Evolutionary conservation across 768 basidiomycete species (phyloP).

Genomic region (Lanmaoa rubissima): DNA sequence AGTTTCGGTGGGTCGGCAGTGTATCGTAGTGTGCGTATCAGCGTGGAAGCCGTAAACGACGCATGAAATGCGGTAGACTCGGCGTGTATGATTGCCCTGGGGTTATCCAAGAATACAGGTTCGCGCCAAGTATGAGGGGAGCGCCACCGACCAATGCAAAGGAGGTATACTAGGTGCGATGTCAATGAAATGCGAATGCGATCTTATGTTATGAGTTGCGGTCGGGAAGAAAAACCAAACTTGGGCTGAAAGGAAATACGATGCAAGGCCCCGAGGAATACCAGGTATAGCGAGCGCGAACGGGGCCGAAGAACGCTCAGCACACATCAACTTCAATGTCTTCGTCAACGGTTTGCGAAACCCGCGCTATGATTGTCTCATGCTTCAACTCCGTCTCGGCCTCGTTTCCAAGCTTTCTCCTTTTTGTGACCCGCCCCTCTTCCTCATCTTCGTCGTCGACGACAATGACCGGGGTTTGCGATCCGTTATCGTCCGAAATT

Average conservation of each 20-base stretch:
- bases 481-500: conserved; percentile 24
- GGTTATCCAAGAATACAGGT: conserved; percentile 22
- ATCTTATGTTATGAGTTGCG: conserved; percentile 10
- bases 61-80: background rate
- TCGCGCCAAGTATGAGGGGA: conserved; percentile 2
- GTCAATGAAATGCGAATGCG: conserved; percentile 18
- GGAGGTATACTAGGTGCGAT: conserved; percentile 18
- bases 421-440: conserved; percentile 55
- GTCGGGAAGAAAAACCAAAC: background rate
- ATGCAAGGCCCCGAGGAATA: background rate
- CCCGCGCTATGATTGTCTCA: background rate
- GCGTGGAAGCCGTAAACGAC: conserved; percentile 4
- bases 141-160: conserved; percentile 10
- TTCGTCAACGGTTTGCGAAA: conserved; percentile 22
- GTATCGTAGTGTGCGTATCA: conserved; percentile 8
- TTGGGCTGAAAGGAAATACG: conserved; percentile 3
- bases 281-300: background rate
- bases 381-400: background rate
- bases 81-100: background rate
- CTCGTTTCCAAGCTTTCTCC: conserved; percentile 38
- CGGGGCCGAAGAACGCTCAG: conserved; percentile 7
- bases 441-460: conserved; percentile 57
- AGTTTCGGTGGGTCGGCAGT: background rate
- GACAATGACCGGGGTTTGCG: conserved; percentile 54
- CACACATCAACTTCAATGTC: conserved; percentile 32